Base-by-base conservation (phyloP, 306 rosid genomes). In the Quercus wislizeni region DNA sequence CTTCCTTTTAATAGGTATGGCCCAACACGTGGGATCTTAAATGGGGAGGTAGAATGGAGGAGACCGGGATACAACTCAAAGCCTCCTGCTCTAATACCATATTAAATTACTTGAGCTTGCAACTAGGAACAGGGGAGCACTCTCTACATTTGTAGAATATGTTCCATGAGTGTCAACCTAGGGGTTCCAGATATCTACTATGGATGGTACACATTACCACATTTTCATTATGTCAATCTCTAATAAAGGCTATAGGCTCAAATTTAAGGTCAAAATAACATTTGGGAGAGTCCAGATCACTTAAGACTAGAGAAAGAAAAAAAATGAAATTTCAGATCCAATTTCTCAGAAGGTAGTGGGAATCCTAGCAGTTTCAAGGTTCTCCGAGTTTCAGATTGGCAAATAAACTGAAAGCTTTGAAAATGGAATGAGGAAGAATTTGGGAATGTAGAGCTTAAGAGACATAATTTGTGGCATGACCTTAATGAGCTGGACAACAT, bases 241-340 rank as follows among this genome's bases (percentile, higher is more conserved):
- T 33, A 33, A 28, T 13, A 28, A 65, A 33, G 10, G 35, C 30
- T 17, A 19, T 9, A 65, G 4, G 13, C 14, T 65, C 25, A 33
- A 23, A 65, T 14, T 17, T 17, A 31, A 65, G 41, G 67, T 76
- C 54, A 75, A 82, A 76, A 76, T 75, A 14, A 69, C 63, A 63
- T 70, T 20, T 27, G 9, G 55, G 55, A 7, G 43, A 52, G 43
- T 19, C 67, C 61, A 67, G 33, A 76, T 58, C 64, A 76, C 73
- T 25, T 15, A 62, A 72, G 76, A 65, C 55, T 49, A 49, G 54
- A 23, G 54, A 0, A 3, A 49, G n/a, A n/a, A 10, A 77, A 38
- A 46, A 10, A 78, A 38, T 19, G 27, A 18, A 62, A 68, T 38
- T 55, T 55, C 78, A 8, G 27, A 75, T 3, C 18, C 3, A 5